Evolutionary conservation across 2,329 filamentous ascomycete species (phyloP).

Genomic region (Aspergillus fumigatus): DNA sequence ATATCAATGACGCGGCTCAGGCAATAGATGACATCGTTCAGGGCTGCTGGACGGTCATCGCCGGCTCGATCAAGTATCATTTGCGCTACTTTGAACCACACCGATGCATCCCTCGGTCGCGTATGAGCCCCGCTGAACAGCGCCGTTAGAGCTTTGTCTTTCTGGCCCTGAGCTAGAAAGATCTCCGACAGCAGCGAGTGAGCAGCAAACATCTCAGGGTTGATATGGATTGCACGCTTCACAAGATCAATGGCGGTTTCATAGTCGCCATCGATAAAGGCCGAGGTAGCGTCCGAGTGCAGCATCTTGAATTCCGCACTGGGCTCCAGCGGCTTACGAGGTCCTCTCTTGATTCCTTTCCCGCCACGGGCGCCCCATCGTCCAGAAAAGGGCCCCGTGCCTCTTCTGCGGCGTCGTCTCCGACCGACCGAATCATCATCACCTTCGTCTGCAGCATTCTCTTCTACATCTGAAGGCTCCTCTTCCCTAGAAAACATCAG

Average conservation of each 20-base stretch:
- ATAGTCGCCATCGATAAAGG: slow-evolving; percentile 46
- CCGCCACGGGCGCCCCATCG: slow-evolving; percentile 38
- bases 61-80: slow-evolving; percentile 49
- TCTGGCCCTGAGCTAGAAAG: slow-evolving; percentile 51
- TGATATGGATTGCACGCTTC: slow-evolving; percentile 49
- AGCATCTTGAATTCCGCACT: slow-evolving; percentile 45
- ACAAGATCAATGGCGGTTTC: slow-evolving; percentile 41
- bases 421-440: slow-evolving; percentile 19
- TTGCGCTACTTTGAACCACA: slow-evolving; percentile 56
- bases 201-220: slow-evolving; percentile 60
- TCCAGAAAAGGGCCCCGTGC: slow-evolving; percentile 31
- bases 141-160: slow-evolving; percentile 53
- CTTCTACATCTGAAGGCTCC: slow-evolving; percentile 14
- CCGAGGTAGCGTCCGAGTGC: slow-evolving; percentile 45
- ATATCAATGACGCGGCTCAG: slow-evolving; percentile 52
- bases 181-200: slow-evolving; percentile 59
- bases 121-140: slow-evolving; percentile 57
- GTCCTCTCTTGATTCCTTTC: slow-evolving; percentile 45
- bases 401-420: slow-evolving; percentile 27
- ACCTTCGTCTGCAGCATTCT: slow-evolving; percentile 15
- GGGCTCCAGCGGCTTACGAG: slow-evolving; percentile 44
- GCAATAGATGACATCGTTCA: slow-evolving; percentile 50
- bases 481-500: slow-evolving; percentile 21
- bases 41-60: slow-evolving; percentile 38
- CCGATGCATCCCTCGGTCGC: slow-evolving; percentile 49